These are phyloP conservation scores for Salicornia ramosissima DNA, from an alignment of 148 eudicot species.

Conservation along the genomic window DNA sequence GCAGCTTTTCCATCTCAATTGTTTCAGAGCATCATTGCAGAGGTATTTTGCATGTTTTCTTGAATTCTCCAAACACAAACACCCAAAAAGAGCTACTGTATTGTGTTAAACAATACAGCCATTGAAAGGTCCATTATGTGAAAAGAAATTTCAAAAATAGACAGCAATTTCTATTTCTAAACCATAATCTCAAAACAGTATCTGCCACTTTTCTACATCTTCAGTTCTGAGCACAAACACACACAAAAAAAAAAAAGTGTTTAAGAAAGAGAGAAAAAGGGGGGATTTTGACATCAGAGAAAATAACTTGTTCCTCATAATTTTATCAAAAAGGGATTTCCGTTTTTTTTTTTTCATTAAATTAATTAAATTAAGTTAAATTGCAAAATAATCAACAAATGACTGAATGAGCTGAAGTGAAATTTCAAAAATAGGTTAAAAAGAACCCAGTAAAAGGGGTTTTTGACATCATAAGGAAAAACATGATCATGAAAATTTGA, in stretches of 20 bases:
- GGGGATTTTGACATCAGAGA: slow-evolving; percentile 13
- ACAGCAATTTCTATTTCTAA: background rate
- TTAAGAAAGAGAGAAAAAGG: slow-evolving; percentile 15
- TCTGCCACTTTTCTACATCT: slow-evolving; percentile 15
- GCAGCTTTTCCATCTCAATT: slow-evolving; percentile 36
- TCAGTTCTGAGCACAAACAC: slow-evolving; percentile 10
- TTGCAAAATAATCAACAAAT: too few relatives aligned
- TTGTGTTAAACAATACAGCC: background rate
- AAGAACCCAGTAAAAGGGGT: too few relatives aligned
- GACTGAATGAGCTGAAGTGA: too few relatives aligned
- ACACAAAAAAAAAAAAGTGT: too few relatives aligned
- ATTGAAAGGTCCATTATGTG: background rate
- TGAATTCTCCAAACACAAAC: slow-evolving; percentile 13
- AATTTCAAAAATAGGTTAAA: too few relatives aligned
- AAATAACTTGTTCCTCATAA: too few relatives aligned
- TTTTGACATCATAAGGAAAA: too few relatives aligned
- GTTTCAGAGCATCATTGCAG: slow-evolving; percentile 52
- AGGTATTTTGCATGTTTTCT: slow-evolving; percentile 18
- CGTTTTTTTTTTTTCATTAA: too few relatives aligned
- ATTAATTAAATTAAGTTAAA: too few relatives aligned
- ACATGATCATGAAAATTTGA: too few relatives aligned
- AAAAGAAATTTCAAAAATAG: too few relatives aligned
- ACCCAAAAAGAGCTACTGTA: background rate
- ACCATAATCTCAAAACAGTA: slow-evolving; percentile 10
- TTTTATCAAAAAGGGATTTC: too few relatives aligned